Base-by-base conservation (phyloP, 768 basidiomycete species). In the Collybiopsis luxurians region DNA sequence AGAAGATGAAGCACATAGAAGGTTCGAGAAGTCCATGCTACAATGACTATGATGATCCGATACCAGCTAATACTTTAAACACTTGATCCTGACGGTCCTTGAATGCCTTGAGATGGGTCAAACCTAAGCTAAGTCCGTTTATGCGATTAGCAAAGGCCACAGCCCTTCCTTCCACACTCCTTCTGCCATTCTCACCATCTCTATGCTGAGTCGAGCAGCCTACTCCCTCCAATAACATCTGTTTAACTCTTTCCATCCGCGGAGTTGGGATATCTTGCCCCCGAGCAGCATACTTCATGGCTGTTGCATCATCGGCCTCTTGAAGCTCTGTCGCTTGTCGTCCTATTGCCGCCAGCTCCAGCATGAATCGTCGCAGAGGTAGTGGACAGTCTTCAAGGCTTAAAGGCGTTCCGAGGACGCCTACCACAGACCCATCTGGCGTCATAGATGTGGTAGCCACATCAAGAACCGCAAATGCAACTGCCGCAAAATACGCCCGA, bases 401-500 rank as follows among this genome's bases (percentile, higher is more conserved):
- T 4, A 95, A 70, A 0, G 71, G 71, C 50, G 78, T 69, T 1
- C 87, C 87, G 1, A 84, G 74, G 0, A 88, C 82, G 28, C 86
- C 84, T 1, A 81, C 64, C 2, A 89, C 74, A 1, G 75, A 67
- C 2, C 82, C 84, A 2, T 81, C 78, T 0, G 74, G 67, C 0
- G 79, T 77, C 0, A 85, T 67, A 0, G 79, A 73, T 3, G 72
- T 75, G 0, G 79, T 76, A 3, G 87, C 77, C 48, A 92, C 84
- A 56, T 85, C 79, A 27, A 93, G 77, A 55, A 94, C 82, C 49
- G 92, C 89, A 47, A 75, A 74, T 1, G 87, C 79, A 46, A 92
- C 89, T 0, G 85, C 76, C 15, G 87, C 85, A 65, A 90, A 95
- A 74, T 92, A 93, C 0, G 90, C 92, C 19, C 89, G 79, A 0